Evolutionary conservation across 345 rosid species (phyloP), one percentile per base, ranked within the genome.

Genomic region (Acer yangbiense): DNA sequence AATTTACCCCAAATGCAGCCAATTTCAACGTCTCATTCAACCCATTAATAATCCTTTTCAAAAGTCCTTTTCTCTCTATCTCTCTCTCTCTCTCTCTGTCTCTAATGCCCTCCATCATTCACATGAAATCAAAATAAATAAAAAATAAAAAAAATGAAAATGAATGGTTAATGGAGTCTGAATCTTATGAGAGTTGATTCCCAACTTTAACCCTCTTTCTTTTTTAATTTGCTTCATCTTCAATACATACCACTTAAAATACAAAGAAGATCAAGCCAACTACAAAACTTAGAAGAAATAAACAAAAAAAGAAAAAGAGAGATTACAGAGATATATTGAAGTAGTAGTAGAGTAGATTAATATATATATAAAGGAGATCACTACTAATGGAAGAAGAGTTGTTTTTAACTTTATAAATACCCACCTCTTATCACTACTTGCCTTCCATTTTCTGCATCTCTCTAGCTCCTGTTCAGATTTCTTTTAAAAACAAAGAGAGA

Each of bases 391-490:
- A 61, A 8, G 63, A 79, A 58, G 69, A 48, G 80, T 83, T 18
- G 35, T 74, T 65, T 50, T 77, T 83, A 48, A 67, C 83, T 80
- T 84, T 85, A 87, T 86, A 89, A 82, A 79, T 75, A 86, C 73
- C 77, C 78, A 58, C 71, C 78, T 80, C 79, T 11, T 20, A 64
- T 48, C 80, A 54, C 54, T 44, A 43, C 12, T 64, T 79, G 71
- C 72, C 86, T 86, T 82, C 85, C 83, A 80, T 78, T 86, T 86
- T 84, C 83, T 77, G 82, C 83, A 79, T 70, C 82, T 83, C 84
- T 81, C 6, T 29, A 29, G 32, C 32, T 35, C 75, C 79, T 50
- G 68, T 21, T 83, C 81, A 76, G 85, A 29, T 77, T 82, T 80
- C 83, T 54, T 54, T 83, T 70, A 79, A 79, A 62, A 50, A 78